phyloP scores from a whole-genome alignment of 2,329 filamentous ascomycete genomes.

The Clonostachys byssicola region DNA sequence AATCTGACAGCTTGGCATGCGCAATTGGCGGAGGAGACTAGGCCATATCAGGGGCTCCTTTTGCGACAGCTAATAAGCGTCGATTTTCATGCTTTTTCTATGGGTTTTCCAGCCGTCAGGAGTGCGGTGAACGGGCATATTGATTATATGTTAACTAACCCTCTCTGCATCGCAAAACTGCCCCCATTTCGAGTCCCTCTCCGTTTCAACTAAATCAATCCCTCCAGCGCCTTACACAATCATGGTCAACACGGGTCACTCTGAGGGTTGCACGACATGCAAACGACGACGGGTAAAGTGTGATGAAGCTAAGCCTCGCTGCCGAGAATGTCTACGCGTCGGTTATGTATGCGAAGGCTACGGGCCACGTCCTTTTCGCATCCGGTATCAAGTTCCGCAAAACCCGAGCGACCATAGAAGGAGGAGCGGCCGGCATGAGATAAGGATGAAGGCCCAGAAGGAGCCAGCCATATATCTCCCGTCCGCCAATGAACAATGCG shows the following conservation, averaged over 20 bases:
- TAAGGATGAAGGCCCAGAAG: conserved; percentile 1
- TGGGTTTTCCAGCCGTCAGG: too few species aligned
- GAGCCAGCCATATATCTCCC: neutral
- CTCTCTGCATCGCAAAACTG: too few species aligned
- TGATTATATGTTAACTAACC: too few species aligned
- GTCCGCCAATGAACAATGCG: neutral
- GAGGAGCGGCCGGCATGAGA: conserved; percentile 4
- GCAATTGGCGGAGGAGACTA: too few species aligned
- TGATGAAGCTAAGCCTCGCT: conserved; percentile 16
- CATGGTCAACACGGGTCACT: neutral
- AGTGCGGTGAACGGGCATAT: too few species aligned
- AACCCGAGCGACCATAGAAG: neutral
- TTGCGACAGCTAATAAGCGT: too few species aligned
- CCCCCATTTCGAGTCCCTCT: too few species aligned
- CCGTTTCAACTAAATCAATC: too few species aligned
- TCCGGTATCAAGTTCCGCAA: too few species aligned
- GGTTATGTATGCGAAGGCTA: neutral
- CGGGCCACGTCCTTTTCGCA: neutral
- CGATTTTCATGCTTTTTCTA: too few species aligned
- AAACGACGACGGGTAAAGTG: conserved; percentile 21
- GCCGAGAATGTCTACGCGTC: conserved; percentile 3
- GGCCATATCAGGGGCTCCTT: too few species aligned
- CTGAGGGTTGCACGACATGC: conserved; percentile 3
- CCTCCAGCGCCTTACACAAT: neutral
- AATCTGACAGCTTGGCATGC: too few species aligned